Percentiles rank a stretch among this genome's conserved stretches.
phyloP scores from a whole-genome alignment of 148 eudicot species.

The Rhododendron henanense region DNA sequence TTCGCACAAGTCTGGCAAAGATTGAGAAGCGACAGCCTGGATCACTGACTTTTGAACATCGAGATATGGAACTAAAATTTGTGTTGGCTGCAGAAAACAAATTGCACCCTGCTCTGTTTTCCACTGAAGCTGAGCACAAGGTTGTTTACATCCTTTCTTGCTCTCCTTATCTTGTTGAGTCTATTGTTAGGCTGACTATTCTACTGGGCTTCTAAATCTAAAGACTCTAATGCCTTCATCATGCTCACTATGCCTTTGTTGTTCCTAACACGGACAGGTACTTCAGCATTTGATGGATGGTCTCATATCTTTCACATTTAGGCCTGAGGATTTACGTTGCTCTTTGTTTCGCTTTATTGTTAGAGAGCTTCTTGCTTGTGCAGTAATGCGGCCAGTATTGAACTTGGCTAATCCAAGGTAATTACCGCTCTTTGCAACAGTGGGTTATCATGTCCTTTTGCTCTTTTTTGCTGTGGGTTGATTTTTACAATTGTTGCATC shows the following conservation, averaged over 20 bases:
- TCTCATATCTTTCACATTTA: constrained; percentile 64
- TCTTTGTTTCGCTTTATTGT: constrained; percentile 72
- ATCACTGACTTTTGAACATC: constrained; percentile 54
- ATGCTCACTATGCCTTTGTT: neutral
- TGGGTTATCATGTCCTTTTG: neutral
- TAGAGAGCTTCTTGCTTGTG: constrained; percentile 95
- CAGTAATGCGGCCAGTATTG: constrained; percentile 78
- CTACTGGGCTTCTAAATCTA: neutral
- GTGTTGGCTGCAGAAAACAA: constrained; percentile 71
- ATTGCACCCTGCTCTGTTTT: constrained; percentile 87
- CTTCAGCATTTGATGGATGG: constrained; percentile 95
- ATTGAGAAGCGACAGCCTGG: constrained; percentile 50
- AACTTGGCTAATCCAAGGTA: constrained; percentile 93
- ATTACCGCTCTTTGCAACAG: neutral
- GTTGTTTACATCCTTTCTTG: constrained; percentile 30
- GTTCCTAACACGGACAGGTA: constrained; percentile 46
- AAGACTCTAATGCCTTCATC: neutral
- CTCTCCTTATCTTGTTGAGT: neutral
- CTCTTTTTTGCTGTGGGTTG: constrained; percentile 12
- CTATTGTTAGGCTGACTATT: constrained; percentile 5
- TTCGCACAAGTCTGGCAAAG: constrained; percentile 74
- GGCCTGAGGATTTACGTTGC: constrained; percentile 81
- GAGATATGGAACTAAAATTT: constrained; percentile 62
- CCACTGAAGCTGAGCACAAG: constrained; percentile 94
- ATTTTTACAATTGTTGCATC: constrained; percentile 18